Conservation (phyloP, 495 filamentous ascomycete species). For the Penicillium ochrochloron region DNA sequence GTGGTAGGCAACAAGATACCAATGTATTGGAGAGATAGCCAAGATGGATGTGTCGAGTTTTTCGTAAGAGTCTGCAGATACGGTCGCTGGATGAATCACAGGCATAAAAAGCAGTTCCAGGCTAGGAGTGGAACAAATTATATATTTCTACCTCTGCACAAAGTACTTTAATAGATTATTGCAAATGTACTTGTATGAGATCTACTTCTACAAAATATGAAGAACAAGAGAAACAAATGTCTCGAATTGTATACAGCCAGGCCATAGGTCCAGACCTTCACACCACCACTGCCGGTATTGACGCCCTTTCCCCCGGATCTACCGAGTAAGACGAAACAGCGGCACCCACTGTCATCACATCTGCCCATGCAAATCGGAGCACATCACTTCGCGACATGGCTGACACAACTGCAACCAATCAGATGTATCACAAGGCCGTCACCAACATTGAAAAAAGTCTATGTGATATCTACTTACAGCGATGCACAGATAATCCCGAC, state of each 20-base stretch:
- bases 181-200: neutral
- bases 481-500: neutral
- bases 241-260: neutral
- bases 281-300: neutral
- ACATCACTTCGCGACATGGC: slow-evolving; percentile 37
- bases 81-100: slow-evolving; percentile 31
- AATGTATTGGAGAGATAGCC: slow-evolving; percentile 14
- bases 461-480: slow-evolving; percentile 7
- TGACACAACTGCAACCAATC: slow-evolving; percentile 23
- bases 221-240: neutral
- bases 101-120: neutral
- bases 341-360: slow-evolving; percentile 27
- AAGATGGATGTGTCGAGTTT: slow-evolving; percentile 15
- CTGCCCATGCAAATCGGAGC: slow-evolving; percentile 31
- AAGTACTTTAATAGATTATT: neutral
- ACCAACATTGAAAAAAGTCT: slow-evolving; percentile 3
- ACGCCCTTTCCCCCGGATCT: slow-evolving; percentile 31
- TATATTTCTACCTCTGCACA: slow-evolving; percentile 1
- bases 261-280: neutral
- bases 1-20: neutral
- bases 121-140: neutral
- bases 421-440: slow-evolving; percentile 26
- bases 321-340: slow-evolving; percentile 24
- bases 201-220: neutral
- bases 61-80: slow-evolving; percentile 15